Conservation (phyloP, 2,329 filamentous ascomycete species). For the Colletotrichum gigasporum region DNA sequence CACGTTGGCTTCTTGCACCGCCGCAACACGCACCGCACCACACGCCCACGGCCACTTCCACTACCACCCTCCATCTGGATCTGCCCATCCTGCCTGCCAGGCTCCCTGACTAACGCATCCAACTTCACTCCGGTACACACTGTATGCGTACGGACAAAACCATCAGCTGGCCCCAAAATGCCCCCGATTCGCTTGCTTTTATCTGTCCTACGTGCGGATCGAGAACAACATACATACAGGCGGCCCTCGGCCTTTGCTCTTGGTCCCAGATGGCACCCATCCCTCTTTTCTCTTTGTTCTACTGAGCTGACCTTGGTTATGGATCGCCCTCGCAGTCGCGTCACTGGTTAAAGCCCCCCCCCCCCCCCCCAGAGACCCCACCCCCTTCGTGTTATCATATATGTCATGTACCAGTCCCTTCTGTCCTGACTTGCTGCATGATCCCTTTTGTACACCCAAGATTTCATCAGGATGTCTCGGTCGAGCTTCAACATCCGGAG, state of each 20-base stretch:
- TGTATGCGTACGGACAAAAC: constrained; percentile 14
- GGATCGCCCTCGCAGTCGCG: neutral
- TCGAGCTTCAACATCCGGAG: constrained; percentile 54
- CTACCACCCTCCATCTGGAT: constrained; percentile 1
- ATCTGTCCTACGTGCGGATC: constrained; percentile 23
- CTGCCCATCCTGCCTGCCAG: constrained; percentile 1
- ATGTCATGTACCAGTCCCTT: constrained; percentile 36
- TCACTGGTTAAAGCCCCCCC: constrained; percentile 5
- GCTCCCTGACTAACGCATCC: constrained; percentile 15
- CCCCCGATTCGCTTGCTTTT: constrained; percentile 28
- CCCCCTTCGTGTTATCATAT: constrained; percentile 29
- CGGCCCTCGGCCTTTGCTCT: constrained; percentile 9
- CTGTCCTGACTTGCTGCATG: constrained; percentile 32
- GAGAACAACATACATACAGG: constrained; percentile 28
- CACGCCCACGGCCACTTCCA: constrained; percentile 5
- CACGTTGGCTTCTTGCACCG: constrained; percentile 25
- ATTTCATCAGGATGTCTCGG: constrained; percentile 50
- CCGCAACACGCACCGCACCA: constrained; percentile 25
- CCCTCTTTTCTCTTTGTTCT: constrained; percentile 15
- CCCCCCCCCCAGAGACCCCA: neutral
- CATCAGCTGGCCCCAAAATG: constrained; percentile 23
- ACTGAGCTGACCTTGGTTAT: neutral
- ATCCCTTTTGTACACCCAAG: constrained; percentile 7
- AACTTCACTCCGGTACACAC: constrained; percentile 7
- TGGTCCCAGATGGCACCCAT: constrained; percentile 10